Base-by-base conservation (phyloP, 495 filamentous ascomycete genomes). In the Chlorociboria aeruginascens region DNA sequence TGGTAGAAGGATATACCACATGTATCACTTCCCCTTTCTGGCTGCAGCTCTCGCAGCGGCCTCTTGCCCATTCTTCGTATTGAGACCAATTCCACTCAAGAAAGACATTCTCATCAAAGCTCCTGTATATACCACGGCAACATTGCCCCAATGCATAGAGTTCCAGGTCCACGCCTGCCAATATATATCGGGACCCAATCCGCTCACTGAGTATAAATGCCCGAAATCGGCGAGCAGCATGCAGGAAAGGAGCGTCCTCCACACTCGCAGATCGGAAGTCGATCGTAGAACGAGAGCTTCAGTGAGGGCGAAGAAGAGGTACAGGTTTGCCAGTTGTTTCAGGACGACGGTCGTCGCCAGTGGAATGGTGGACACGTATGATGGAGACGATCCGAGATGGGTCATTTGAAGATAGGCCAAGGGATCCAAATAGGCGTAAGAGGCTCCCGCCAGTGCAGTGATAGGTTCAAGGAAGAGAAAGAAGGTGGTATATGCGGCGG, bases 381-480 rank as follows among this genome's bases (percentile, higher is more conserved):
- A 37, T 1, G 41, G 40, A 6, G 50, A 37, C 13, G 75, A 65
- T 7, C 69, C 68, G 8, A 62, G 38, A 59, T 77, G 62, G 1
- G 77, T 85, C 48, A 83, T 64, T 6, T 54, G 37, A n/a, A 85
- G 72, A 59, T 83, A 85, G 7, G 60, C 62, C n/a, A 60, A 43
- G 35, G 78, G 79, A 14, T 61, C 61, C 57, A 74, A 70, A 57
- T 74, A 65, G 28, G 80, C 77, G 60, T 68, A 76, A 65, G 70
- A 77, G n/a, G 81, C 80, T 32, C 82, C 82, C 1, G 71, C 58
- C 28, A 84, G 65, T n/a, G 82, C 76, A 11, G 72, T 72, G 40
- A 82, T 43, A 0, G 82, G 82, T 57, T 86, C 82, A 60, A 85
- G 67, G 53, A 72, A 64, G 30, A 84, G 74, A 66, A 84, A 85